Evolutionary conservation across 1,284 basidiomycete species (phyloP).

Genomic region (Chalciporus piperatoides): DNA sequence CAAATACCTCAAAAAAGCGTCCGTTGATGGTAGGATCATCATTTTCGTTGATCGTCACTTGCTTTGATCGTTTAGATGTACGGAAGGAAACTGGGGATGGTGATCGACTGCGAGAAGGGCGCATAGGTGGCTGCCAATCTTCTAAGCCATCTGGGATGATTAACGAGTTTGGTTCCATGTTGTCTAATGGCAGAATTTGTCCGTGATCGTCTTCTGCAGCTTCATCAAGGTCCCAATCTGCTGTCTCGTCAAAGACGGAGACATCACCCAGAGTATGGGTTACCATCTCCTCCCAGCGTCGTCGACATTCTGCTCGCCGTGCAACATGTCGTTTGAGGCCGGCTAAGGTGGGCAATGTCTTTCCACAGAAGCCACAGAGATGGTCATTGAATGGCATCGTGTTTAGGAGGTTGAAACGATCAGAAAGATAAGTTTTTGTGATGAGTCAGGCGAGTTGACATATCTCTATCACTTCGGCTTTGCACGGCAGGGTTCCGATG

Average conservation of each 20-base stretch:
- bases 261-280: neutral
- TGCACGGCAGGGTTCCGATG: too few relatives aligned
- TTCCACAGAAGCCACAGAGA: neutral
- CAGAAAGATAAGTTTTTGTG: too few relatives aligned
- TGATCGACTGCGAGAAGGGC: neutral
- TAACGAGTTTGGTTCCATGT: neutral
- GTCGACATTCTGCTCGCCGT: neutral
- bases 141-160: neutral
- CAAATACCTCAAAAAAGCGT: conserved; percentile 1
- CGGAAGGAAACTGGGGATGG: neutral
- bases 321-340: conserved; percentile 3
- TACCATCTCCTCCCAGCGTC: neutral
- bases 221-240: neutral
- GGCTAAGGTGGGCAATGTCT: neutral
- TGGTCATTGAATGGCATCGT: neutral
- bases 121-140: neutral
- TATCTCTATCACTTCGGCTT: too few relatives aligned
- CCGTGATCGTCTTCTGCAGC: too few relatives aligned
- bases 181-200: too few relatives aligned
- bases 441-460: too few relatives aligned
- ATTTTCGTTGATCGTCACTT: neutral
- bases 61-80: neutral
- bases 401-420: too few relatives aligned
- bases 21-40: neutral
- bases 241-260: neutral